Percentiles rank a stretch among this genome's conserved stretches.
These are phyloP conservation scores for Diaporthe citrichinensis DNA, from an alignment of 2,329 filamentous ascomycete genomes.

Conservation along the genomic window DNA sequence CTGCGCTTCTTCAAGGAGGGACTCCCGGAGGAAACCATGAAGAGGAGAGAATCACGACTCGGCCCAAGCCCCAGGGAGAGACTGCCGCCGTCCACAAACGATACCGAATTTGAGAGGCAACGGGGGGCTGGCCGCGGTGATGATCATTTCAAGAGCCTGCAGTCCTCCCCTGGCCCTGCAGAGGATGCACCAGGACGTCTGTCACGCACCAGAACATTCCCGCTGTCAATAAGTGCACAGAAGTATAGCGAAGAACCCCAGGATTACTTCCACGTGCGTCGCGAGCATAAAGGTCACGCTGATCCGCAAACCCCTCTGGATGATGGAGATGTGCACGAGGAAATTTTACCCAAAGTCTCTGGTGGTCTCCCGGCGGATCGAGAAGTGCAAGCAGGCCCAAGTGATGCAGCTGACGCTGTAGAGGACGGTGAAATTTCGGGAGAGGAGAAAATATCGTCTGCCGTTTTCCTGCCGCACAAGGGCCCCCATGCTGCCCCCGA, in stretches of 20 bases:
- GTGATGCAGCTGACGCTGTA: constrained; percentile 50
- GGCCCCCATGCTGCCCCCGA: constrained; percentile 59
- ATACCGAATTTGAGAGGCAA: constrained; percentile 41
- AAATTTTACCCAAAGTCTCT: constrained; percentile 36
- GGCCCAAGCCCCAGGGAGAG: constrained; percentile 55
- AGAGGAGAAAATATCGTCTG: constrained; percentile 89
- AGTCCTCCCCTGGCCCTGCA: constrained; percentile 45
- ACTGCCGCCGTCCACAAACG: constrained; percentile 52
- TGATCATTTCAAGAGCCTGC: constrained; percentile 40
- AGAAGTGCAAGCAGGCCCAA: constrained; percentile 34
- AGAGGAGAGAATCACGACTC: constrained; percentile 63
- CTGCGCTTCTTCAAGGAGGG: constrained; percentile 78
- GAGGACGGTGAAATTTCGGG: constrained; percentile 75
- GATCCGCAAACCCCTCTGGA: constrained; percentile 22
- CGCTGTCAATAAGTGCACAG: constrained; percentile 38
- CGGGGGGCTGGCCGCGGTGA: constrained; percentile 44
- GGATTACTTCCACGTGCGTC: constrained; percentile 46
- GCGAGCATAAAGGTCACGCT: constrained; percentile 17
- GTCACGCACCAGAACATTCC: constrained; percentile 44
- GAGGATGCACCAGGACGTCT: constrained; percentile 45
- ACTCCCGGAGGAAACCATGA: constrained; percentile 70
- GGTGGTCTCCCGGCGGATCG: constrained; percentile 28
- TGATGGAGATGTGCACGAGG: constrained; percentile 15
- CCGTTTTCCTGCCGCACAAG: constrained; percentile 85
- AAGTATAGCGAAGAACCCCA: constrained; percentile 38